Evolutionary conservation across 352 stramenopile species (phyloP).

Genomic region (Thalassiosira mediterranea): DNA sequence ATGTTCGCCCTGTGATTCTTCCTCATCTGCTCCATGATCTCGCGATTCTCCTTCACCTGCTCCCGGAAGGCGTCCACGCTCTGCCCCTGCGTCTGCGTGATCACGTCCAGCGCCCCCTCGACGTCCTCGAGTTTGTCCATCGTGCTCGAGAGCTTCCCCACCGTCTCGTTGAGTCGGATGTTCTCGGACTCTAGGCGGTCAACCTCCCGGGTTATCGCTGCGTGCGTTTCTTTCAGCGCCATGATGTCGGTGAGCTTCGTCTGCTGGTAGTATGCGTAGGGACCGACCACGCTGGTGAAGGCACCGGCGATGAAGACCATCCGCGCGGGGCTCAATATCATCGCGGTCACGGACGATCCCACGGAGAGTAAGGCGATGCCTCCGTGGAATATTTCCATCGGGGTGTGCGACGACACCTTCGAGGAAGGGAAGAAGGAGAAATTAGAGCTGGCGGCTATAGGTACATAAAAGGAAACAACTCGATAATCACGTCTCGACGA

Average conservation of each 20-base stretch:
- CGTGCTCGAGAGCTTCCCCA: conserved; percentile 64
- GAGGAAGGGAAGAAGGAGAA: no score
- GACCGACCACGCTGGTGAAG: conserved; percentile 60
- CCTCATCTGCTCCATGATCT: conserved; percentile 70
- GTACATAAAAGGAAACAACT: no score
- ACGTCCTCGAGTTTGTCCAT: conserved; percentile 75
- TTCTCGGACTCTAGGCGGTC: conserved; percentile 64
- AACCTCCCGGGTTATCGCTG: conserved; percentile 58
- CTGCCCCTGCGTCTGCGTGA: conserved; percentile 66
- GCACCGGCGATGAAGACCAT: conserved; percentile 51
- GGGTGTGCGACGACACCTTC: conserved; percentile 26
- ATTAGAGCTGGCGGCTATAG: no score
- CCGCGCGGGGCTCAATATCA: conserved; percentile 43
- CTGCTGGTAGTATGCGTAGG: conserved; percentile 76
- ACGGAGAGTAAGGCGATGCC: conserved; percentile 37
- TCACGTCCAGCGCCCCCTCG: conserved; percentile 64
- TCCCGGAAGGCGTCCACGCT: conserved; percentile 61
- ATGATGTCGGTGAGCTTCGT: conserved; percentile 67
- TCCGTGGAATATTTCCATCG: conserved; percentile 36
- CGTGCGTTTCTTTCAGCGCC: conserved; percentile 71
- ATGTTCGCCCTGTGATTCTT: conserved; percentile 64
- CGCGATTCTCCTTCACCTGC: conserved; percentile 69
- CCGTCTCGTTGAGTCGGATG: conserved; percentile 43
- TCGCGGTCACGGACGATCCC: conserved; percentile 41
- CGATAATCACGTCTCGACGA: no score